Evolutionary conservation across 2,329 filamentous ascomycete genomes (phyloP), one percentile per base, ranked within the genome.

Genomic region (Cercospora berteroae): DNA sequence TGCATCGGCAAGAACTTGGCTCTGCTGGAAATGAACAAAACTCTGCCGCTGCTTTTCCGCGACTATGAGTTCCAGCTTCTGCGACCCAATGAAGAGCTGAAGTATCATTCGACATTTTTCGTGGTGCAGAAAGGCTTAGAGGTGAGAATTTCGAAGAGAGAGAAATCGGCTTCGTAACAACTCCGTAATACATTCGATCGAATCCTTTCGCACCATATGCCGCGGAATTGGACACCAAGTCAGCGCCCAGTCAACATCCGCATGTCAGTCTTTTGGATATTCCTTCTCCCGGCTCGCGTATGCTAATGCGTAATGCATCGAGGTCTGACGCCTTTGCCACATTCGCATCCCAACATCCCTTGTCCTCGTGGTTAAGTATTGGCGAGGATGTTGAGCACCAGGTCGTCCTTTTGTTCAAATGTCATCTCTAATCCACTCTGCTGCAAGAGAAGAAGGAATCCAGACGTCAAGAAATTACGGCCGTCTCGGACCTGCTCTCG

Each of bases 71-170:
- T 88, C 69, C 79, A 84, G 74, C 78, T 87, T 27, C 80, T 83
- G n/a, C 79, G 84, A 66, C 84, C 84, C 0, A 79, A 80, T 9
- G 79, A 82, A 50, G 80, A 83, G 61, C 78, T 87, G 70, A 81
- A 81, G 67, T 83, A 84, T n/a, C 82, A 84, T 63, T 82, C 85
- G 20, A 86, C 84, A 3, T 88, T 87, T 75, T 88, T 88, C 71
- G 86, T 88, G 9, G 85, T 87, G 9, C 86, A 88, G 74, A 80
- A 83, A 60, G 86, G 86, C 0, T 73, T 88, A 67, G 80, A 86
- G 58, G 85, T 87, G 23, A 67, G 67, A 9, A 58, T 85, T 80
- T 71, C 79, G 84, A 65, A 79, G 77, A 77, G 52, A 52, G 23
- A 5, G 5, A 52, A n/a, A 7, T 7, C 23, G 48, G 16, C 23